Evolutionary conservation across 768 basidiomycete species (phyloP), one percentile per base, ranked within the genome.

Genomic region (Russula emetica): DNA sequence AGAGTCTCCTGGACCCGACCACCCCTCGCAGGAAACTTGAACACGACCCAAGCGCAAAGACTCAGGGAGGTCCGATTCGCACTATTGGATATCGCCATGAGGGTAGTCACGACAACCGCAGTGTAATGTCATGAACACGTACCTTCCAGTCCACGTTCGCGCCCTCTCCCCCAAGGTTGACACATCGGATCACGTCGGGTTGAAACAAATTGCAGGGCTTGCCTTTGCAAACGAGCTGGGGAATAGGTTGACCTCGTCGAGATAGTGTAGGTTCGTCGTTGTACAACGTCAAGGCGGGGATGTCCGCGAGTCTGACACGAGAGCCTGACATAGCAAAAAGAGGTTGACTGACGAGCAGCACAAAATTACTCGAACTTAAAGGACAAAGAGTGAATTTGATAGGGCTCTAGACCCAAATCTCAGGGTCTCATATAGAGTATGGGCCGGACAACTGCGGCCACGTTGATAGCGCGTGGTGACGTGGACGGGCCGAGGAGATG

Each of bases 101-200:
- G 47, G 52, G 30, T 16, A n/a, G 18, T 7, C 13, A 26, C 2
- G 32, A n/a, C 20, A 24, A 60, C n/a, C 22, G 64, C 18, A 61
- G 24, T 26, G 52, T 11, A 13, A 32, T 51, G 20, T 1, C 16
- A 32, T 18, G 49, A 5, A 76, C 81, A 76, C 81, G 69, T 70
- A 87, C 91, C 82, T 90, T 92, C 95, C 95, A 98, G 70, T 96
- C 93, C 3, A 95, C 85, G 11, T 91, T 90, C 1, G 82, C 78
- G 5, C 90, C 93, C 63, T 77, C 75, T 4, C 90, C 90, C 44
- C 94, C 92, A 20, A 88, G 78, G 67, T 88, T 95, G 60, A 77
- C 78, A 75, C 95, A 98, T 68, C 90, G 85, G 38, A 98, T 87
- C 26, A 85, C 92, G 59, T 93, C 89, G 1, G 94, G 94, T 63